These are phyloP conservation scores for Botryotinia narcissicola DNA, from an alignment of 2,329 filamentous ascomycete species.

Conservation along the genomic window DNA sequence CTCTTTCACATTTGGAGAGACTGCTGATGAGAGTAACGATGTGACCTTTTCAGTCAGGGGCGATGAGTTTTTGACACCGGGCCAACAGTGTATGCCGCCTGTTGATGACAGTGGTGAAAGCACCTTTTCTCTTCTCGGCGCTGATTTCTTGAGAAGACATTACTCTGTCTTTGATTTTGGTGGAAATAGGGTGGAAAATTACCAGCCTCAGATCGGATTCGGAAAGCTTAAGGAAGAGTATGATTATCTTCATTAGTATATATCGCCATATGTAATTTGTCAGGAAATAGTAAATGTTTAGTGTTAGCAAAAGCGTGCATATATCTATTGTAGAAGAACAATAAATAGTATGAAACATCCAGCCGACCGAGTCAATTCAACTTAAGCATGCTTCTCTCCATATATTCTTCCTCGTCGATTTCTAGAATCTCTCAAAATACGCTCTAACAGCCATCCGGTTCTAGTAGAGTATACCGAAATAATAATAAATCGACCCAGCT, in stretches of 20 bases:
- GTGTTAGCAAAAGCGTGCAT: not conserved
- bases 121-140: not conserved
- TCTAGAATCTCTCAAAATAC: too few species aligned
- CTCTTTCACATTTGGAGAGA: constrained; percentile 8
- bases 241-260: not conserved
- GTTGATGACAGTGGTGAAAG: not conserved
- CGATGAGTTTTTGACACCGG: not conserved
- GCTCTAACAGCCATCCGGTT: not conserved
- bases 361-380: not conserved
- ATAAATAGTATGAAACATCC: too few species aligned
- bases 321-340: not conserved
- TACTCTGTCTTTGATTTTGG: constrained; percentile 14
- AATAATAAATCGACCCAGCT: rapidly evolving
- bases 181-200: not conserved
- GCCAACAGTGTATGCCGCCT: not conserved
- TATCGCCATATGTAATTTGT: not conserved
- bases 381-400: not conserved
- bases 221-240: constrained; percentile 6
- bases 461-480: not conserved
- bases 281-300: too few species aligned
- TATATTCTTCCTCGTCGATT: not conserved
- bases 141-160: not conserved
- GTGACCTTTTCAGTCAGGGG: not conserved
- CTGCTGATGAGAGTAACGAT: not conserved
- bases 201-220: not conserved